Percentiles rank a stretch among this genome's conserved stretches.
Evolutionary conservation across 2,329 filamentous ascomycete species (phyloP).

Genomic region (Hortaea sp.): DNA sequence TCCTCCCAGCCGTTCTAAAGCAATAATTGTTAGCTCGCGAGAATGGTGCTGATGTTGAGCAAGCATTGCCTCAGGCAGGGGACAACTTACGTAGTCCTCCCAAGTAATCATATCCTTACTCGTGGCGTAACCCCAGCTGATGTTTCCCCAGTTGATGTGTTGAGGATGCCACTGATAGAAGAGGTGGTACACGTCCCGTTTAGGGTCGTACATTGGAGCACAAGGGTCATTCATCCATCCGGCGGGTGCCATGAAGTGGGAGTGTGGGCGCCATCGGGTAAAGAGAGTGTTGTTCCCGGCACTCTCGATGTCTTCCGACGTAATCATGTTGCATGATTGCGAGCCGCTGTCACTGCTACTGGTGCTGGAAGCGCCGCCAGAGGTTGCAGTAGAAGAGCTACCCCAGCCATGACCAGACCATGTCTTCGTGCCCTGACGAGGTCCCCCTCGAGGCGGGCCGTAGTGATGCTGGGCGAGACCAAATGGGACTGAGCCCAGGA

Average conservation of each 20-base stretch:
- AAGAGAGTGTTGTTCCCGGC: constrained; percentile 41
- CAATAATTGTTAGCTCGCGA: not conserved
- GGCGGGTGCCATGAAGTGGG: constrained; percentile 38
- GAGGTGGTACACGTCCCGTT: constrained; percentile 39
- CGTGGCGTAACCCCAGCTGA: constrained; percentile 43
- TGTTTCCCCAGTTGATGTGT: constrained; percentile 40
- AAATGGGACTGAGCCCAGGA: constrained; percentile 6
- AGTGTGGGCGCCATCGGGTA: constrained; percentile 37
- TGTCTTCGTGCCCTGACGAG: not conserved
- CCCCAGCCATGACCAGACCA: not conserved
- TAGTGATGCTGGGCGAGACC: constrained; percentile 3
- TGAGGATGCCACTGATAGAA: constrained; percentile 45
- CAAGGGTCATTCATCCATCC: constrained; percentile 41
- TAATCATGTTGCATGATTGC: constrained; percentile 16
- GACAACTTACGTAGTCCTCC: constrained; percentile 10
- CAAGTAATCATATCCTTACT: constrained; percentile 39
- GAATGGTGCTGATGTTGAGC: constrained; percentile 7
- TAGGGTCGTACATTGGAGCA: constrained; percentile 41
- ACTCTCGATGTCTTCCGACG: constrained; percentile 20
- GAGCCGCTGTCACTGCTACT: not conserved
- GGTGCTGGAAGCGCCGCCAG: not conserved
- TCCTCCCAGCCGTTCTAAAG: constrained; percentile 38
- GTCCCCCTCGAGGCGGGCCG: not conserved
- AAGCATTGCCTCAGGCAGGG: not conserved
- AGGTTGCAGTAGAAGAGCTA: not conserved